A percentile compares a stretch with the other conserved stretches of the same genome.
phyloP scores from a whole-genome alignment of 306 rosid species.

The Quillaja saponaria region DNA sequence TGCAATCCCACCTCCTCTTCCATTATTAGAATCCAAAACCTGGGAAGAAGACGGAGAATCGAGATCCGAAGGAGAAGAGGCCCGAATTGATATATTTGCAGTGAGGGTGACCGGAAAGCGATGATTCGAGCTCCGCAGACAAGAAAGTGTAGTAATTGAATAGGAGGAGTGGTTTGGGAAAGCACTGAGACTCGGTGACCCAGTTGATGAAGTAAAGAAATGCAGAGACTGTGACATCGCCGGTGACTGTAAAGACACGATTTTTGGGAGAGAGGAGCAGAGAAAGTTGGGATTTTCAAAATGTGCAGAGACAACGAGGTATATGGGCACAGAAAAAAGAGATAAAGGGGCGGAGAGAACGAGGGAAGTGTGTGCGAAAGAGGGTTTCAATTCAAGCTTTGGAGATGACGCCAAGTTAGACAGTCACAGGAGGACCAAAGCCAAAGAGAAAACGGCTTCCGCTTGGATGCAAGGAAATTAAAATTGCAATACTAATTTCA shows the following conservation, averaged over 20 bases:
- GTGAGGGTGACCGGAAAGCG: conserved; percentile 35
- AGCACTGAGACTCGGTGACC: conserved; percentile 22
- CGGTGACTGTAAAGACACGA: background rate
- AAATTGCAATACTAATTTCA: too few species aligned
- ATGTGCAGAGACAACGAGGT: background rate
- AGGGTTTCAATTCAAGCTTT: background rate
- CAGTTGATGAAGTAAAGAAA: conserved; percentile 45
- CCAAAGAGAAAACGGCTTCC: too few species aligned
- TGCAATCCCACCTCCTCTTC: conserved; percentile 35
- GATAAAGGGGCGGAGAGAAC: conserved; percentile 18
- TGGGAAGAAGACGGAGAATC: conserved; percentile 35
- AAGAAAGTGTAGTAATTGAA: conserved; percentile 28
- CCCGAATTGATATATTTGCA: conserved; percentile 29
- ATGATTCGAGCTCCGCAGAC: conserved; percentile 18
- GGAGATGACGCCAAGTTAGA: conserved; percentile 21
- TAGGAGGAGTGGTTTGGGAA: conserved; percentile 23
- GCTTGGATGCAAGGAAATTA: too few species aligned
- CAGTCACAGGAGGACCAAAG: too few species aligned
- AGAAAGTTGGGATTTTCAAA: background rate
- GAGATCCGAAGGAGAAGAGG: conserved; percentile 53
- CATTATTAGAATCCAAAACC: conserved; percentile 46
- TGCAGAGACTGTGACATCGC: conserved; percentile 75
- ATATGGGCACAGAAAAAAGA: background rate
- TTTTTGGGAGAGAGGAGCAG: background rate
- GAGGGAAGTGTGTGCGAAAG: conserved; percentile 2